phyloP scores from a whole-genome alignment of 2,329 filamentous ascomycete species.

The Magnaporthiopsis incrustans region DNA sequence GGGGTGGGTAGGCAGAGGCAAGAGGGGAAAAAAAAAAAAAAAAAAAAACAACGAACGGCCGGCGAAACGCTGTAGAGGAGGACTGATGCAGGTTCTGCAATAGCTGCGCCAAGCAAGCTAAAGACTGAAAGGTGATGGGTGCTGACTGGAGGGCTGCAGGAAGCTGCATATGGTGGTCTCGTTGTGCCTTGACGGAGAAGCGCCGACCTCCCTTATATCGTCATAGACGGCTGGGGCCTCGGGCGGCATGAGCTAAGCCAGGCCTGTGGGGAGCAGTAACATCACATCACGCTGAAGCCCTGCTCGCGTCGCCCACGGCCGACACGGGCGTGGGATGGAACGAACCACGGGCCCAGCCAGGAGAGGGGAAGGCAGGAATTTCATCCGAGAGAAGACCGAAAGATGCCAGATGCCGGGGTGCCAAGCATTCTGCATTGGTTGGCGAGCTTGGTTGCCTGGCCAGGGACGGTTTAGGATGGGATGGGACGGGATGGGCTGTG shows the following conservation, averaged over 20 bases:
- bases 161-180: background rate
- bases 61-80: background rate
- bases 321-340: background rate
- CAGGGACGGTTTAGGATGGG: background rate
- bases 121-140: background rate
- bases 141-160: background rate
- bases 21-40: background rate
- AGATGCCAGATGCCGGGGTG: background rate
- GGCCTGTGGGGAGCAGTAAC: background rate
- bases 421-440: background rate
- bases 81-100: background rate
- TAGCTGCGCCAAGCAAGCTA: background rate
- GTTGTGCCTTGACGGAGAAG: background rate
- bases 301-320: no score
- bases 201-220: background rate
- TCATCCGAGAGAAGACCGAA: background rate
- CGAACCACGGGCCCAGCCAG: background rate
- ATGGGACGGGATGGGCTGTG: no score
- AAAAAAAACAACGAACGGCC: background rate
- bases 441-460: background rate
- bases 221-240: background rate
- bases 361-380: background rate
- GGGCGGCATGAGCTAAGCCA: background rate
- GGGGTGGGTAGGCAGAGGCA: no score
- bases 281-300: no score